A percentile compares a stretch with the other conserved stretches of the same genome.
Evolutionary conservation across 2,329 filamentous ascomycete genomes (phyloP).

Genomic region (Leptodontidium sp.): DNA sequence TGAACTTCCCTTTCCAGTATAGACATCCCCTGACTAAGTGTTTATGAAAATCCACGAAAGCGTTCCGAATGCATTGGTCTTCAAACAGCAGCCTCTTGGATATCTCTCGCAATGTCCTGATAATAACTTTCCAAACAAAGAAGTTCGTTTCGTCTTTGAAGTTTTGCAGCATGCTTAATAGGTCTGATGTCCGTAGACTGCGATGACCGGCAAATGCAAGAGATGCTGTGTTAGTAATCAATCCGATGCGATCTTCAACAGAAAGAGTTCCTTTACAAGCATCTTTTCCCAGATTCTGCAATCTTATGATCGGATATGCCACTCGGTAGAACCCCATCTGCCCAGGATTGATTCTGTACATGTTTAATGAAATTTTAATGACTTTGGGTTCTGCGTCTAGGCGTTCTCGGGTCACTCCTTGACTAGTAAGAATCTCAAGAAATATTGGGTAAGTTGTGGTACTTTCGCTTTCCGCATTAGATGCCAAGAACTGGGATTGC

Average conservation of each 20-base stretch:
- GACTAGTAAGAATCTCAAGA: conserved; percentile 70
- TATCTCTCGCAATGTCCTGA: conserved; percentile 17
- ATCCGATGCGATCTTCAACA: conserved; percentile 73
- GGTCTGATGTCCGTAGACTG: conserved; percentile 16
- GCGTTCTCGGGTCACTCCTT: conserved; percentile 51
- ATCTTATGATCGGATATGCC: conserved; percentile 68
- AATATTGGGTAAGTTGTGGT: conserved; percentile 71
- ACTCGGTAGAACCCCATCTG: conserved; percentile 74
- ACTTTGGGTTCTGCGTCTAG: conserved; percentile 12
- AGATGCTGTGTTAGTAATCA: conserved; percentile 73
- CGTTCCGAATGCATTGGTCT: conserved; percentile 13
- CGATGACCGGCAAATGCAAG: conserved; percentile 52
- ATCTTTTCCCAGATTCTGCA: conserved; percentile 71
- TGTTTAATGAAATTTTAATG: conserved; percentile 54
- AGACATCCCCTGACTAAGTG: conserved; percentile 19
- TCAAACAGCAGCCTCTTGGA: conserved; percentile 27
- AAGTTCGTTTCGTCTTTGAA: conserved; percentile 30
- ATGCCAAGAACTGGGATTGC: conserved; percentile 73
- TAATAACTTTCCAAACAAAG: conserved; percentile 31
- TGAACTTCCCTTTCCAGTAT: conserved; percentile 16
- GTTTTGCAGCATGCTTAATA: conserved; percentile 28
- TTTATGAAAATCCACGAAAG: conserved; percentile 21
- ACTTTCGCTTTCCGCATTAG: conserved; percentile 69
- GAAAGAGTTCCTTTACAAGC: conserved; percentile 60
- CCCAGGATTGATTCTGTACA: conserved; percentile 76